A percentile compares a stretch with the other conserved stretches of the same genome.
phyloP scores from a whole-genome alignment of 148 eudicot species.

The Polygonum maritimum region DNA sequence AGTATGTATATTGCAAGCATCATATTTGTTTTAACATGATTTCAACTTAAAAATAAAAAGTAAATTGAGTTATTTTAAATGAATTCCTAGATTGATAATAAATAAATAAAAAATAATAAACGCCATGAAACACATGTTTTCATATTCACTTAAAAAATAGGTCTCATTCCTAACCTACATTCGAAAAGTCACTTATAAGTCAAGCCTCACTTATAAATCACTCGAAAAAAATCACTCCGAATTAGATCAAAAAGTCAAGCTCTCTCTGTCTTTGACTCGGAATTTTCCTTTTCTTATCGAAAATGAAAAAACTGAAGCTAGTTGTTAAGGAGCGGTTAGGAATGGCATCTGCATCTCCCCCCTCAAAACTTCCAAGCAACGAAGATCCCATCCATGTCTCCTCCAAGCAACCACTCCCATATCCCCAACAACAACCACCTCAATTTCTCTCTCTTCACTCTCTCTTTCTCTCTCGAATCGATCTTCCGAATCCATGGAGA shows the following conservation, averaged over 20 bases:
- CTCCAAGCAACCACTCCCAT: not conserved
- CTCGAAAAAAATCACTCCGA: too few species aligned
- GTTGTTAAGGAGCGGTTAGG: constrained; percentile 2
- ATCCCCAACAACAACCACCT: not conserved
- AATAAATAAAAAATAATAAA: too few species aligned
- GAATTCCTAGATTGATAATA: too few species aligned
- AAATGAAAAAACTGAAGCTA: not conserved
- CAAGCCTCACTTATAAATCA: too few species aligned
- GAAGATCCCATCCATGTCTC: constrained; percentile 1
- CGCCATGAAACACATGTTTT: too few species aligned
- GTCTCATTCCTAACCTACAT: too few species aligned
- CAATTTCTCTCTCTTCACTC: not conserved
- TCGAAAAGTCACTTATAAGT: too few species aligned
- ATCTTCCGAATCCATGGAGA: not conserved
- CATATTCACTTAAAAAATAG: too few species aligned
- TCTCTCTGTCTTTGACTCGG: not conserved
- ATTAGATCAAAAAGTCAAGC: not conserved
- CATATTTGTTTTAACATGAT: too few species aligned
- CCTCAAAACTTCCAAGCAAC: constrained; percentile 2
- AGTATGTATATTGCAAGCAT: too few species aligned
- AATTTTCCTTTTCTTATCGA: not conserved
- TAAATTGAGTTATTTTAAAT: too few species aligned
- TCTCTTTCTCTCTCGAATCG: not conserved
- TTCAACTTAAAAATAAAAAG: too few species aligned
- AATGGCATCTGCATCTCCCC: not conserved